These are phyloP conservation scores for Fusarium fujikuroi DNA, from an alignment of 2,329 filamentous ascomycete genomes.

Conservation along the genomic window DNA sequence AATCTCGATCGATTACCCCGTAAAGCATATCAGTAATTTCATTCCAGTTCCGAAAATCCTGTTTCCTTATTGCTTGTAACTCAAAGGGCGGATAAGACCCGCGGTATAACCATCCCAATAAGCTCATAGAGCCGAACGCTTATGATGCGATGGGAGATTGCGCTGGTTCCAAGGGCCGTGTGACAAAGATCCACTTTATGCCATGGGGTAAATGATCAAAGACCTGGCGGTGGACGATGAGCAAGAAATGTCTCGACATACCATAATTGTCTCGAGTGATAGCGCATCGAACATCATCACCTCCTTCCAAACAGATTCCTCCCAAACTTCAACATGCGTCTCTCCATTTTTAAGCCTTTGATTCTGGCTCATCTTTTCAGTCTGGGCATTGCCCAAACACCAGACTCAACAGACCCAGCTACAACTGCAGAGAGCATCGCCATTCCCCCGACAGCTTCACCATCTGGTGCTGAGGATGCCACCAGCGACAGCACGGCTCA, in stretches of 20 bases:
- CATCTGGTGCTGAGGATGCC: background rate
- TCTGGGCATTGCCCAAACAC: conserved; percentile 13
- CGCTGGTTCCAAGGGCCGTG: conserved; percentile 2
- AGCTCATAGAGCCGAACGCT: background rate
- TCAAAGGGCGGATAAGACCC: background rate
- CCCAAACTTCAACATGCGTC: conserved; percentile 7
- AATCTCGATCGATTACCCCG: conserved; percentile 19
- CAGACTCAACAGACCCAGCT: conserved; percentile 19
- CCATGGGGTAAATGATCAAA: background rate
- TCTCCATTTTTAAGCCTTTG: conserved; percentile 9
- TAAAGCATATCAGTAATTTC: conserved; percentile 9
- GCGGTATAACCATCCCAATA: conserved; percentile 5
- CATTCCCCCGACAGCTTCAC: background rate
- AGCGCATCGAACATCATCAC: background rate
- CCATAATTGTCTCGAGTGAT: background rate
- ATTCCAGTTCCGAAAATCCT: background rate
- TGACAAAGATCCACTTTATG: conserved; percentile 9
- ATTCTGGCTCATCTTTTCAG: conserved; percentile 8
- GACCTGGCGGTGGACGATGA: background rate
- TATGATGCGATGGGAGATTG: conserved; percentile 2
- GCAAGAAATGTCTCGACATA: background rate
- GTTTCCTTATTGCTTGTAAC: conserved; percentile 1
- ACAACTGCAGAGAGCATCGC: conserved; percentile 25
- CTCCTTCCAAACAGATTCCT: background rate
- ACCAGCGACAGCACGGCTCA: conserved; percentile 1